Base-by-base conservation (phyloP, 2,329 filamentous ascomycete genomes). In the Phyllosticta citrichinensis region DNA sequence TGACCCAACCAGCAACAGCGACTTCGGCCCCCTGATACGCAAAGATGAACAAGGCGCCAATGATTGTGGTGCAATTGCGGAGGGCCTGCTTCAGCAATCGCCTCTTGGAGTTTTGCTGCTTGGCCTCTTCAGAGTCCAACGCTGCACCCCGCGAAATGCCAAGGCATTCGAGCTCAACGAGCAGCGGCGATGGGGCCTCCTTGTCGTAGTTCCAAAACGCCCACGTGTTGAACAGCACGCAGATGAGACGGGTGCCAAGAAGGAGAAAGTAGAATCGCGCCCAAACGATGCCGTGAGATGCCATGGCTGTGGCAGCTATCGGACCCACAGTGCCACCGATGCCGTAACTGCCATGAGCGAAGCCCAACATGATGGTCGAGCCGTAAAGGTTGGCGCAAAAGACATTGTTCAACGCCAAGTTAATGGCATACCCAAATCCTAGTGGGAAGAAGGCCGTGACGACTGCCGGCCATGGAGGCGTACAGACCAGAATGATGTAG, bases 21-120 rank as follows among this genome's bases (percentile, higher is more conserved):
- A 95, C 89, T 73, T 95, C 90, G 35, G 88, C 87, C 33, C 89
- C 90, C 73, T 94, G 89, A 71, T 96, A 95, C 27, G 86, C 84
- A 71, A 95, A 94, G 71, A 94, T 89, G 77, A 94, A 94, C 9
- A 90, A 72, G 0, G 89, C 87, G 2, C 89, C 88, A 0, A 94
- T 79, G 1, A 94, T 73, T 0, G 91, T 89, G 4, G 85, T 80
- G 35, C 73, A 75, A 65, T 79, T 80, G 62, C 75, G 75, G 40
- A 85, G 66, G 2, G 81, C 79, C 57, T 76, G 70, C 61, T 75
- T 82, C 70, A 76, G 79, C 68, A 73, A 77, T 74, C 70, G 81
- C 71, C 63, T 77, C 76, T 68, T 81, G 65, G 55, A 81, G 62
- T 17, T 66, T 25, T n/a, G 40, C 17, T 47, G 40, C 40, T 47